A percentile compares a stretch with the other conserved stretches of the same genome.
These are phyloP conservation scores for Tulasnella sp. DNA, from an alignment of 768 basidiomycete species.

Conservation along the genomic window DNA sequence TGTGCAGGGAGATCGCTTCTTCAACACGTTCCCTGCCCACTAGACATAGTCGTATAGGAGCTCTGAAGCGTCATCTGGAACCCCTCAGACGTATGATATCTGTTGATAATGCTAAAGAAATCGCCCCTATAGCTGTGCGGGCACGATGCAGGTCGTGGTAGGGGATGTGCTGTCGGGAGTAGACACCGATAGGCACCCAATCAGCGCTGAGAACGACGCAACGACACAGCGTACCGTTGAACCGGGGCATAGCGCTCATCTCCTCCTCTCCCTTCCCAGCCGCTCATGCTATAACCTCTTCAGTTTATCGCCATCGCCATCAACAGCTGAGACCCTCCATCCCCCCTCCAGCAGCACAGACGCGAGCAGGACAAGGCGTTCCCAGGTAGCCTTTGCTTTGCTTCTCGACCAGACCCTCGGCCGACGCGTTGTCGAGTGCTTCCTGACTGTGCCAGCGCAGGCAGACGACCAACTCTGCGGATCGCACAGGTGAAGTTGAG, in stretches of 20 bases:
- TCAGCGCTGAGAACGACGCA: neutral
- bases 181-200: conserved; percentile 8
- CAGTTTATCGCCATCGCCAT: conserved; percentile 9
- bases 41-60: conserved; percentile 16
- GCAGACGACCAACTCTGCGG: neutral
- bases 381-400: neutral
- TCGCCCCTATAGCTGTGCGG: conserved; percentile 17
- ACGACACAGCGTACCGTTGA: conserved; percentile 2
- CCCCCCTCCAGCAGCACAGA: conserved; percentile 1
- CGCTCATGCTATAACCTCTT: conserved; percentile 1
- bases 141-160: conserved; percentile 20
- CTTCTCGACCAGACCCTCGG: neutral
- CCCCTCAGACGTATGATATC: neutral
- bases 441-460: conserved; percentile 12
- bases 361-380: neutral
- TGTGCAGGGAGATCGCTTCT: conserved; percentile 75
- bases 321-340: neutral
- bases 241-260: neutral
- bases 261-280: conserved; percentile 8
- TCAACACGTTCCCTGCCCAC: conserved; percentile 55
- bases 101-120: conserved; percentile 1
- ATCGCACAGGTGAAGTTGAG: neutral
- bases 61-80: neutral
- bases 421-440: conserved; percentile 1
- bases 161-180: conserved; percentile 5